phyloP scores from a whole-genome alignment of 768 basidiomycete genomes.

The Boletus subcaerulescens region DNA sequence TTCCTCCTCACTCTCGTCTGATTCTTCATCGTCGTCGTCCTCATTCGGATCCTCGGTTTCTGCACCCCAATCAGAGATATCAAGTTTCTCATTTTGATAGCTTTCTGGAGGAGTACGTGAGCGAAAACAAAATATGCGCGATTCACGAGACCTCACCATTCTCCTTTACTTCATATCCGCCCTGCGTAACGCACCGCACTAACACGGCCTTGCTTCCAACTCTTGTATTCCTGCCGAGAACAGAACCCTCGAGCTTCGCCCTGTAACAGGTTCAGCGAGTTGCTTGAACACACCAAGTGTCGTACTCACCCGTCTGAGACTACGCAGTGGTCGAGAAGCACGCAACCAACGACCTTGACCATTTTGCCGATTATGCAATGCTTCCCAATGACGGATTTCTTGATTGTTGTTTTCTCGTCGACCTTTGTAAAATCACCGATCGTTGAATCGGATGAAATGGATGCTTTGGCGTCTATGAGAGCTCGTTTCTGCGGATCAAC shows the following conservation, averaged over 20 bases:
- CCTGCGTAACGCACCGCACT: slow-evolving; percentile 66
- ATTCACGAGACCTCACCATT: slow-evolving; percentile 45
- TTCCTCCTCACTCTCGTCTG: slow-evolving; percentile 12
- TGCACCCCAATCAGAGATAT: slow-evolving; percentile 53
- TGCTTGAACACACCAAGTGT: not conserved
- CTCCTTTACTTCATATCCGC: slow-evolving; percentile 68
- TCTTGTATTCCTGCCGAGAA: slow-evolving; percentile 71
- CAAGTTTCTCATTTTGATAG: slow-evolving; percentile 54
- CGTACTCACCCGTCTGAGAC: slow-evolving; percentile 73
- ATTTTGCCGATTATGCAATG: slow-evolving; percentile 85
- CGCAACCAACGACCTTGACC: slow-evolving; percentile 78
- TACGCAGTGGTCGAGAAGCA: slow-evolving; percentile 86
- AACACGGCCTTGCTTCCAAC: slow-evolving; percentile 71
- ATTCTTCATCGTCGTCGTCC: slow-evolving; percentile 20
- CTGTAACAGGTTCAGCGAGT: slow-evolving; percentile 36
- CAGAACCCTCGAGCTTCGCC: slow-evolving; percentile 72
- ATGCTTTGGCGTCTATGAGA: slow-evolving; percentile 76
- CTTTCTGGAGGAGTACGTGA: slow-evolving; percentile 38
- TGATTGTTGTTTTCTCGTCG: slow-evolving; percentile 76
- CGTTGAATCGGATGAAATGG: slow-evolving; percentile 79
- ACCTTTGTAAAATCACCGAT: slow-evolving; percentile 82
- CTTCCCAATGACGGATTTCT: slow-evolving; percentile 73
- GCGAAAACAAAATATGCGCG: not conserved
- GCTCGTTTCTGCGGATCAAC: slow-evolving; percentile 59
- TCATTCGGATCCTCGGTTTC: slow-evolving; percentile 28